phyloP scores from a whole-genome alignment of 2,329 filamentous ascomycete species.

The Trichoderma sp. region DNA sequence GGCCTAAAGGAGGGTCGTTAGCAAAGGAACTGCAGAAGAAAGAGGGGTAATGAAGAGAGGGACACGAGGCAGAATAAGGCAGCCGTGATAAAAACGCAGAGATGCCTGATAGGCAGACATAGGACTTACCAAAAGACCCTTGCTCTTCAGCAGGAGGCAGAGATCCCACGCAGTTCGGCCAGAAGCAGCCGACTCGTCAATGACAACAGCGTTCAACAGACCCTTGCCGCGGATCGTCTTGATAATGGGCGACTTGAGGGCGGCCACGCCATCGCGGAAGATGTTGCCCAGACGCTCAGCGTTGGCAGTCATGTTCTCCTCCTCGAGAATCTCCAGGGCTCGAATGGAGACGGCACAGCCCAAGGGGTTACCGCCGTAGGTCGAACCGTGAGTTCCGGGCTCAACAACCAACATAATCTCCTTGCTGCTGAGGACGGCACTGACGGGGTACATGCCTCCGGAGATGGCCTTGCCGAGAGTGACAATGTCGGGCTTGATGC shows the following conservation, averaged over 20 bases:
- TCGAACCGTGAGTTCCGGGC: slow-evolving; percentile 94
- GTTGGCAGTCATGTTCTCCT: slow-evolving; percentile 82
- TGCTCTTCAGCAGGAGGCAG: slow-evolving; percentile 92
- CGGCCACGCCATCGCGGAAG: slow-evolving; percentile 76
- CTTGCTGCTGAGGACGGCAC: slow-evolving; percentile 81
- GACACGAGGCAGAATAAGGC: background rate
- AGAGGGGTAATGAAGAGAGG: slow-evolving; percentile 10
- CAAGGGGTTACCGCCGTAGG: slow-evolving; percentile 96
- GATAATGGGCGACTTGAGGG: slow-evolving; percentile 79
- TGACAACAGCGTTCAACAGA: slow-evolving; percentile 91
- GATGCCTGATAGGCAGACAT: slow-evolving; percentile 9
- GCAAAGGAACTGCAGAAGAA: background rate
- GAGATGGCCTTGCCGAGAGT: slow-evolving; percentile 97
- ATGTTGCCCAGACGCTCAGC: slow-evolving; percentile 78
- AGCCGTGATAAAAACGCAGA: background rate
- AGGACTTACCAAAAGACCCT: slow-evolving; percentile 79
- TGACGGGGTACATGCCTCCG: slow-evolving; percentile 98
- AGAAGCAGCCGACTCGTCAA: slow-evolving; percentile 83
- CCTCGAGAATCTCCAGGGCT: slow-evolving; percentile 88
- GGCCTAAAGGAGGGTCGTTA: slow-evolving; percentile 57
- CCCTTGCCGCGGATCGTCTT: slow-evolving; percentile 86
- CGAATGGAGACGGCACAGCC: slow-evolving; percentile 95
- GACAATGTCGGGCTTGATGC: slow-evolving; percentile 92
- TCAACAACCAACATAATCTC: slow-evolving; percentile 96
- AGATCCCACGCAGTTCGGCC: slow-evolving; percentile 94